phyloP scores from a whole-genome alignment of 2,329 filamentous ascomycete genomes.

The Aurifilum marmelostoma region DNA sequence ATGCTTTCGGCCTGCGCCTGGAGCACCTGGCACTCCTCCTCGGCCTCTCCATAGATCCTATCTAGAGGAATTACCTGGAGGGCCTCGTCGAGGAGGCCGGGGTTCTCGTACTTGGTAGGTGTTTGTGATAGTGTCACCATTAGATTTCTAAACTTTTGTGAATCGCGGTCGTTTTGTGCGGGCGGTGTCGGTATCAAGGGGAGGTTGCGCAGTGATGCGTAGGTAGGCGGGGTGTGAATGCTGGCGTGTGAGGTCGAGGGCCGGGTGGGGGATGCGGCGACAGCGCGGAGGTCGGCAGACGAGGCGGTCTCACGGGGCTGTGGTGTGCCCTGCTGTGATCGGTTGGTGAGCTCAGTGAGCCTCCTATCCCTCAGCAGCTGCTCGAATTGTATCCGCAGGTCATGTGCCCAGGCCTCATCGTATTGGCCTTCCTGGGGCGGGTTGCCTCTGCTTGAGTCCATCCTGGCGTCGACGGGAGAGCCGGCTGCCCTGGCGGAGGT shows the following conservation, averaged over 20 bases:
- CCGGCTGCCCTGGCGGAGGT: not conserved
- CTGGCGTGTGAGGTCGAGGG: slow-evolving; percentile 51
- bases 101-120: slow-evolving; percentile 94
- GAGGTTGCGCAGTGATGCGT: slow-evolving; percentile 54
- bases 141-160: slow-evolving; percentile 78
- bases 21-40: slow-evolving; percentile 88
- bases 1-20: slow-evolving; percentile 87
- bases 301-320: slow-evolving; percentile 55
- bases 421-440: slow-evolving; percentile 45
- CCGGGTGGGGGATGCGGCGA: slow-evolving; percentile 45
- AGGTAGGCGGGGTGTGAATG: slow-evolving; percentile 47
- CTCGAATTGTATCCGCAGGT: slow-evolving; percentile 83
- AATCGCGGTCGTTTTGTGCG: slow-evolving; percentile 62
- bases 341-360: slow-evolving; percentile 78
- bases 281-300: slow-evolving; percentile 49
- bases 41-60: slow-evolving; percentile 88
- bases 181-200: slow-evolving; percentile 73
- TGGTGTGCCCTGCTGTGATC: slow-evolving; percentile 62
- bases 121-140: slow-evolving; percentile 85
- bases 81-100: slow-evolving; percentile 89
- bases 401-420: slow-evolving; percentile 76
- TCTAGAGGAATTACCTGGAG: slow-evolving; percentile 85
- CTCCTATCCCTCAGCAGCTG: slow-evolving; percentile 83
- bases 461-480: slow-evolving; percentile 33
- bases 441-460: slow-evolving; percentile 36